Evolutionary conservation across 139 green algal species (phyloP).

Genomic region (Chlorella sp.): DNA sequence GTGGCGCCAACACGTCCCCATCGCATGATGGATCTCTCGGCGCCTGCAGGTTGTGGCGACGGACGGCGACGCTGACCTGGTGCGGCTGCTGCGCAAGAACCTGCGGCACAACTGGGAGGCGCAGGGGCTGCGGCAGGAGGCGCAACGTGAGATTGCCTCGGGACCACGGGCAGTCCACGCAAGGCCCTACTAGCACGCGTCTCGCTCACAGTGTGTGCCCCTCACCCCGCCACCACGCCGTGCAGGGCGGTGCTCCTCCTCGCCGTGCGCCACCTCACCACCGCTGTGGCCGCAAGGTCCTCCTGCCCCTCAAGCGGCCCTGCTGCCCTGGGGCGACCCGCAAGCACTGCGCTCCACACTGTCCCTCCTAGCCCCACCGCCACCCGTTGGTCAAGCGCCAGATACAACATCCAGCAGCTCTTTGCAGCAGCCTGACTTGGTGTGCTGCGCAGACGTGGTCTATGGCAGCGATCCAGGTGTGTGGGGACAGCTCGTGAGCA

Average conservation of each 20-base stretch:
- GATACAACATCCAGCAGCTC: too few relatives aligned
- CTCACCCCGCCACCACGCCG: background rate
- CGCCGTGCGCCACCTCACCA: background rate
- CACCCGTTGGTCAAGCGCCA: too few relatives aligned
- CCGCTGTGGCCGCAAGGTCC: background rate
- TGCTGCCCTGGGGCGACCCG: background rate
- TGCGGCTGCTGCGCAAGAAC: background rate
- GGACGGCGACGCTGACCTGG: conserved; percentile 1
- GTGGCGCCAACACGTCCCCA: too few relatives aligned
- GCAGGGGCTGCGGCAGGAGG: background rate
- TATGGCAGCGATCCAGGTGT: conserved; percentile 13
- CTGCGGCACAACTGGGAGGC: conserved; percentile 1
- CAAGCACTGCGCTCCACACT: background rate
- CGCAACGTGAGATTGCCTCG: background rate
- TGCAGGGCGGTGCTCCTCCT: too few relatives aligned
- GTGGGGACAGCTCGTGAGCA: conserved; percentile 4
- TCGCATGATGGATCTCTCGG: too few relatives aligned
- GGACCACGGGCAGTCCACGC: background rate
- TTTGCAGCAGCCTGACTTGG: conserved; percentile 9
- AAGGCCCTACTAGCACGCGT: too few relatives aligned
- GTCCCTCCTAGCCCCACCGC: background rate
- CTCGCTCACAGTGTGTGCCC: too few relatives aligned
- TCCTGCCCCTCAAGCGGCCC: background rate
- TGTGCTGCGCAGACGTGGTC: conserved; percentile 12
- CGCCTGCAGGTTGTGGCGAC: background rate